These are phyloP conservation scores for Lophiostoma macrostomum DNA, from an alignment of 495 filamentous ascomycete genomes.

Conservation along the genomic window DNA sequence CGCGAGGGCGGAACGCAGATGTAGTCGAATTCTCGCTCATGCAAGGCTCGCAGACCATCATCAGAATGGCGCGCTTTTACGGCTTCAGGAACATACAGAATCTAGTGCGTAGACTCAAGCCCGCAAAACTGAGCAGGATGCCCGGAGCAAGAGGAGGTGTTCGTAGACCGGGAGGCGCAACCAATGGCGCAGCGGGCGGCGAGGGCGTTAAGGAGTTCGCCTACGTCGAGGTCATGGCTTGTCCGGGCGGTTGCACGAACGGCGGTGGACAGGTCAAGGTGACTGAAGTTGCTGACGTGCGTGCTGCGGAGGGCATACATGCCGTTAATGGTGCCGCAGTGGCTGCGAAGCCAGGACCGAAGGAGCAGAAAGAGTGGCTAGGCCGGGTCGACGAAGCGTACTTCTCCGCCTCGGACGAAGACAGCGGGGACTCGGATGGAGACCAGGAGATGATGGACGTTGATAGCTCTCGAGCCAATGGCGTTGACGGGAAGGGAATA, in stretches of 20 bases:
- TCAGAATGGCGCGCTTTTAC: conserved; percentile 87
- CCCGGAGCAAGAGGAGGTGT: conserved; percentile 63
- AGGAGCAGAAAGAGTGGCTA: conserved; percentile 84
- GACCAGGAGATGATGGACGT: conserved; percentile 22
- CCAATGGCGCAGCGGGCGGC: conserved; percentile 41
- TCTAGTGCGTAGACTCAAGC: conserved; percentile 83
- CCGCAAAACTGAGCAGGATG: conserved; percentile 67
- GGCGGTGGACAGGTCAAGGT: conserved; percentile 92
- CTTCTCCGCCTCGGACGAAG: conserved; percentile 62
- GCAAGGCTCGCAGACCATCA: conserved; percentile 47
- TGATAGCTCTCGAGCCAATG: conserved; percentile 15
- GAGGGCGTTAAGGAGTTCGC: conserved; percentile 57
- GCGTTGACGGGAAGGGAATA: background rate
- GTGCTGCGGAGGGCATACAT: conserved; percentile 31
- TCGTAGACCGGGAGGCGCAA: conserved; percentile 42
- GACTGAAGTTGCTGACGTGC: conserved; percentile 58
- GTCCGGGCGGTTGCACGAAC: conserved; percentile 95
- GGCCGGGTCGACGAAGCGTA: conserved; percentile 88
- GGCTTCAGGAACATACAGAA: conserved; percentile 99
- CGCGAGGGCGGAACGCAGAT: conserved; percentile 82
- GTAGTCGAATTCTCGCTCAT: conserved; percentile 77
- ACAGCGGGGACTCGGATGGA: conserved; percentile 35
- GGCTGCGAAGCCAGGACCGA: conserved; percentile 55
- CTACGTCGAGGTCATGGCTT: conserved; percentile 98
- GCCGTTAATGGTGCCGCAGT: conserved; percentile 38